Evolutionary conservation across 768 basidiomycete genomes (phyloP), one percentile per base, ranked within the genome.

Genomic region (Filobasidium wieringae): DNA sequence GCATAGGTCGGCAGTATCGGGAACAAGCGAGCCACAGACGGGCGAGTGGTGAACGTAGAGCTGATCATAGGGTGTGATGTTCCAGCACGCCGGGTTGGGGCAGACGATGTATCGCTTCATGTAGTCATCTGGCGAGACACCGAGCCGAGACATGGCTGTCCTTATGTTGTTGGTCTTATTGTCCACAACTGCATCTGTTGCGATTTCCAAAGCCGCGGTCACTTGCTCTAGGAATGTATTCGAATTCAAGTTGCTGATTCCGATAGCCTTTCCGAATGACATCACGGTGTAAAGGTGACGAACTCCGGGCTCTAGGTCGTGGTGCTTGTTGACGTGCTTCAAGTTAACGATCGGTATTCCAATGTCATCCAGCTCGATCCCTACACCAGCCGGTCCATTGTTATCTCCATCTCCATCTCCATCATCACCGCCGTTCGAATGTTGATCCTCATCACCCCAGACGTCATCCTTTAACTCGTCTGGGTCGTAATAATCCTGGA

Each of bases 371-470:
- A 34, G 31, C 27, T 54, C 26, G 41, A 59, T 53, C 8, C 43
- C 58, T 33, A 45, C 52, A 30, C 52, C 58, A 1, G 31, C 32
- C 31, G 52, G 51, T 26, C 39, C 58, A 15, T 27, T 39, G 32
- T 47, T 31, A n/a, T 54, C 52, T 0, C 50, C 58, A n/a, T 59
- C 51, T 4, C 19, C 29, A 5, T 53, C 58, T 4, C 7, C 12
- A 43, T 36, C 41, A 12, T 51, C 49, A 14, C 37, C 49, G 24
- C 24, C 19, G 24, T 8, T 7, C 41, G 24, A 24, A 43, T 7
- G 15, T 15, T 29, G 27, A 37, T 53, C 32, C 15, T 8, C 33
- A 7, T 19, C 15, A 22, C 37, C 52, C 11, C 47, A 51, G 34
- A 37, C 17, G 24, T 37, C 33, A 5, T 60, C 43, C 30, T 43